Conservation (phyloP, 2,329 filamentous ascomycete species). For the Hysterium pulicare region DNA sequence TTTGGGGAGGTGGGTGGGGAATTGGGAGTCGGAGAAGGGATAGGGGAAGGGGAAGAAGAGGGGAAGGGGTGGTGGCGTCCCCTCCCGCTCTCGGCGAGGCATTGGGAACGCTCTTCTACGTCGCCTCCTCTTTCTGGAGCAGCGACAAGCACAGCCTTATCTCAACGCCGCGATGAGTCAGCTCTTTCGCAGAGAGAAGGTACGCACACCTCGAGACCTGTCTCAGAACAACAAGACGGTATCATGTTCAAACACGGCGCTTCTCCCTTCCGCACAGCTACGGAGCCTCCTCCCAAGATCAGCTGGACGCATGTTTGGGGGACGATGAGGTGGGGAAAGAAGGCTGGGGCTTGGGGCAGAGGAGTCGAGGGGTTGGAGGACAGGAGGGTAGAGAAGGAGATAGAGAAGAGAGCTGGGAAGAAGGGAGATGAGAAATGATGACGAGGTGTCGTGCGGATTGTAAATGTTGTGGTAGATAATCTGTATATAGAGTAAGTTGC, state of each 20-base stretch:
- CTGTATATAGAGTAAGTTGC: no score
- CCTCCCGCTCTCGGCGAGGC: slow-evolving; percentile 58
- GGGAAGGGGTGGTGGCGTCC: slow-evolving; percentile 67
- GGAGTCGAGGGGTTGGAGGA: slow-evolving; percentile 47
- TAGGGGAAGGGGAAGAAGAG: slow-evolving; percentile 52
- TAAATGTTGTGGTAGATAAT: no score
- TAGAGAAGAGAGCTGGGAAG: neutral
- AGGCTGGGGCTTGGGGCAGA: slow-evolving; percentile 51
- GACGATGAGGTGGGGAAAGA: slow-evolving; percentile 52
- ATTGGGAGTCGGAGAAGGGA: neutral
- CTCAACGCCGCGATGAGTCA: no score
- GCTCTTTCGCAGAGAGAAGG: no score
- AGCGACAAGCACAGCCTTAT: no score
- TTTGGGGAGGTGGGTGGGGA: no score
- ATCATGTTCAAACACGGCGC: slow-evolving; percentile 41
- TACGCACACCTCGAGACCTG: no score
- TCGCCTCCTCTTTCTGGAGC: slow-evolving; percentile 1
- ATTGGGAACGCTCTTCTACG: slow-evolving; percentile 57
- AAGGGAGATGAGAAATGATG: neutral
- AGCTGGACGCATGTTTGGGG: slow-evolving; percentile 54
- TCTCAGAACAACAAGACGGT: neutral
- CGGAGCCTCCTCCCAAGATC: slow-evolving; percentile 50
- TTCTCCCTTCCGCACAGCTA: slow-evolving; percentile 45
- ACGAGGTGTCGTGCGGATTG: no score
- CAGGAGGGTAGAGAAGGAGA: slow-evolving; percentile 32